These are phyloP conservation scores for Penium margaritaceum DNA, from an alignment of 139 green algal species.

Conservation along the genomic window DNA sequence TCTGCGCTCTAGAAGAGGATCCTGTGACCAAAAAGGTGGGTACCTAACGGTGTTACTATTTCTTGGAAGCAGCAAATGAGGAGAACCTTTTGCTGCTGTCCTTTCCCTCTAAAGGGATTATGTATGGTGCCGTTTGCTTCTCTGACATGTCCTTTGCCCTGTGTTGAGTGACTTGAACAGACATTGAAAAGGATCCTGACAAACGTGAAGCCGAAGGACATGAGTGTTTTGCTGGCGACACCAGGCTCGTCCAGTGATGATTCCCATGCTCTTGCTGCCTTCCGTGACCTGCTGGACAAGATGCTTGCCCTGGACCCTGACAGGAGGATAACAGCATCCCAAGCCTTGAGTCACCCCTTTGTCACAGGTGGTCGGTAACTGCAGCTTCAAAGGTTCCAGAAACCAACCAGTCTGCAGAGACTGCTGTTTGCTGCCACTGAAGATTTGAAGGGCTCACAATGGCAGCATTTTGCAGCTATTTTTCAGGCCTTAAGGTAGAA, in stretches of 20 bases:
- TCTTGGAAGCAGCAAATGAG: no score
- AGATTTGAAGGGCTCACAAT: no score
- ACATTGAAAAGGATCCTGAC: conserved; percentile 57
- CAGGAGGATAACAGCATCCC: conserved; percentile 74
- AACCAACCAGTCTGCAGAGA: no score
- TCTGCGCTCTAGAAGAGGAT: conserved; percentile 41
- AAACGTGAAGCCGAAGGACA: conserved; percentile 67
- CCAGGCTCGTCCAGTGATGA: conserved; percentile 35
- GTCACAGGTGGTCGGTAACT: no score
- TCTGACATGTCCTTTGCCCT: background rate
- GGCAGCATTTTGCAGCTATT: no score
- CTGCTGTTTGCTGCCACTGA: no score
- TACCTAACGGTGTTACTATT: no score
- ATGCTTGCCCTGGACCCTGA: conserved; percentile 91
- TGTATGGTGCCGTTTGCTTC: background rate
- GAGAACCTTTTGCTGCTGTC: background rate
- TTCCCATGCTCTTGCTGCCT: conserved; percentile 45
- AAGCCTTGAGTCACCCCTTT: conserved; percentile 85
- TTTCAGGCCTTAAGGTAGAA: no score
- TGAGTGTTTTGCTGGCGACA: conserved; percentile 29
- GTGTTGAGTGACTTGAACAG: conserved; percentile 41
- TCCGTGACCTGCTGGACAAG: conserved; percentile 86
- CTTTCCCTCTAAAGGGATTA: background rate
- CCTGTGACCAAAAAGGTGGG: conserved; percentile 45
- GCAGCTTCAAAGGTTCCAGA: no score